phyloP scores from a whole-genome alignment of 345 rosid species.

The Isatis tinctoria region DNA sequence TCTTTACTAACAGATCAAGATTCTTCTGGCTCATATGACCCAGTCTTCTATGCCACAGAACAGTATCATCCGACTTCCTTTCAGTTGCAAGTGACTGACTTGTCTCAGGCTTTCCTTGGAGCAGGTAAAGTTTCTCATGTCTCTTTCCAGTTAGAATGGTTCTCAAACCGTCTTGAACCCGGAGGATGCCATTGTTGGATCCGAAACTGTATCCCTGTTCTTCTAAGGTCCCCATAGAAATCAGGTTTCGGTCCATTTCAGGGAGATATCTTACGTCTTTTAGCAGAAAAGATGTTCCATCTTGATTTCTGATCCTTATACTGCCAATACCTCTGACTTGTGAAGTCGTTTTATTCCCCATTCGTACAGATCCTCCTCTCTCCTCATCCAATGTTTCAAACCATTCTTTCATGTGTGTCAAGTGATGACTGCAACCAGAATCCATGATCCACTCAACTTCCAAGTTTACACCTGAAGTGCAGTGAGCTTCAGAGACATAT shows the following conservation, averaged over 20 bases:
- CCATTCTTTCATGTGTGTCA: not conserved
- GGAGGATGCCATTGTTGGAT: not conserved
- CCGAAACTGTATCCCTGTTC: not conserved
- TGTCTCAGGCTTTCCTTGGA: not conserved
- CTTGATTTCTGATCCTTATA: not conserved
- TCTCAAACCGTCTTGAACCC: not conserved
- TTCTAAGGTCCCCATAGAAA: not conserved
- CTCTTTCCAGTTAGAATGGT: not conserved
- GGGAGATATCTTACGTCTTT: not conserved
- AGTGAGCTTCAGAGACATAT: not conserved
- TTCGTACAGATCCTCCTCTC: not conserved
- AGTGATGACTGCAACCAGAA: not conserved
- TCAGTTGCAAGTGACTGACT: not conserved
- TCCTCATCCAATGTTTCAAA: not conserved
- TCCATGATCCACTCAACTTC: not conserved
- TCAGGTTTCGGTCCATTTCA: not conserved
- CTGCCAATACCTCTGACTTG: not conserved
- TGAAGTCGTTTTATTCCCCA: not conserved
- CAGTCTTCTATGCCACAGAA: too few species aligned
- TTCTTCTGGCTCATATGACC: too few species aligned
- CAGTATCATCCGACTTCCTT: not conserved
- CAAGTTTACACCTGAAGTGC: rapidly evolving
- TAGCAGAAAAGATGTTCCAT: not conserved
- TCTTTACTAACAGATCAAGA: too few species aligned
- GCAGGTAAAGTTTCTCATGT: not conserved